phyloP scores from a whole-genome alignment of 2,329 filamentous ascomycete species.

The Fusarium sp. region DNA sequence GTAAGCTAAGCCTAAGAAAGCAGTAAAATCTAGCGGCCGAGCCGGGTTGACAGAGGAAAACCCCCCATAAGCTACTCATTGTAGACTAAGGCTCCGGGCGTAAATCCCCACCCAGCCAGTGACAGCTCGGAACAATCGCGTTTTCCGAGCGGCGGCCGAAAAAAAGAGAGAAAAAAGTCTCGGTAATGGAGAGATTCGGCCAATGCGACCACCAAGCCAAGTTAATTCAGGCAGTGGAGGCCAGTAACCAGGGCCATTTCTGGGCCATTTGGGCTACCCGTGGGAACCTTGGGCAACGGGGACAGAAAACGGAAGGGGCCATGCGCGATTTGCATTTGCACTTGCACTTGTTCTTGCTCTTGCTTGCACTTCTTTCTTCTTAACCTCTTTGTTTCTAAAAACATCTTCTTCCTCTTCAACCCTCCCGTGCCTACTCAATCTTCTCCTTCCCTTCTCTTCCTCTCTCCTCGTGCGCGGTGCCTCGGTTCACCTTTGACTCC shows the following conservation, averaged over 20 bases:
- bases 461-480: slow-evolving; percentile 27
- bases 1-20: slow-evolving; percentile 13
- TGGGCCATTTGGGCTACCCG: background rate
- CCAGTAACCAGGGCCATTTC: slow-evolving; percentile 17
- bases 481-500: slow-evolving; percentile 22
- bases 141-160: slow-evolving; percentile 46
- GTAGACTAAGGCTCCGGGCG: slow-evolving; percentile 10
- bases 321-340: slow-evolving; percentile 46
- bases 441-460: slow-evolving; percentile 16
- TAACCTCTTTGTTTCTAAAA: slow-evolving; percentile 24
- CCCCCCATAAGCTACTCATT: slow-evolving; percentile 29
- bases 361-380: slow-evolving; percentile 25
- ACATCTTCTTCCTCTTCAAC: slow-evolving; percentile 7
- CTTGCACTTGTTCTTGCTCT: slow-evolving; percentile 3
- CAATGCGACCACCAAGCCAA: slow-evolving; percentile 41
- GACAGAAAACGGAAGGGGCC: slow-evolving; percentile 29
- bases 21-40: slow-evolving; percentile 22
- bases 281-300: slow-evolving; percentile 21
- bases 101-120: slow-evolving; percentile 19
- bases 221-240: slow-evolving; percentile 20
- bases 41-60: slow-evolving; percentile 12
- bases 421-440: background rate
- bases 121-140: slow-evolving; percentile 45
- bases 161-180: slow-evolving; percentile 23
- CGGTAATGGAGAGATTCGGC: slow-evolving; percentile 34